Conservation (phyloP, 495 filamentous ascomycete species). For the Tuber brumale region DNA sequence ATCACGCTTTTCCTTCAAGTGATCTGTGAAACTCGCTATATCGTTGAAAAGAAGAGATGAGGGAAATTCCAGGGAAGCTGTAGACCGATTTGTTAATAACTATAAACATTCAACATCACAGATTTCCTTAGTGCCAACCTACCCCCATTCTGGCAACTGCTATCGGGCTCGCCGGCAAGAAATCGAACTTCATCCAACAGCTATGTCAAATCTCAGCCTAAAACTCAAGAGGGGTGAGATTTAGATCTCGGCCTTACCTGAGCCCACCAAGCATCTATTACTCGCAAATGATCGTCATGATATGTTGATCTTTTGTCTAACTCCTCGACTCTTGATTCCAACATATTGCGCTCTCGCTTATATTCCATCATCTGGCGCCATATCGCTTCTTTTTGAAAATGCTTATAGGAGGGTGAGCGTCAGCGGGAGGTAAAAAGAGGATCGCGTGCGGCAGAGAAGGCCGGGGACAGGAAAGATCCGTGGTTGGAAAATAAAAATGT, state of each 20-base stretch:
- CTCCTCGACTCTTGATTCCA: constrained; percentile 70
- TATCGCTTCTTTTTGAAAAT: constrained; percentile 96
- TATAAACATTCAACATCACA: neutral
- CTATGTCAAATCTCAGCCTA: constrained; percentile 49
- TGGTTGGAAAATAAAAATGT: neutral
- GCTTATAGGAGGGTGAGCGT: constrained; percentile 49
- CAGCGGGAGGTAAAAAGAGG: constrained; percentile 13
- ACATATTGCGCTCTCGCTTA: constrained; percentile 72
- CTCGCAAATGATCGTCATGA: constrained; percentile 86
- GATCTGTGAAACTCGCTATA: constrained; percentile 65
- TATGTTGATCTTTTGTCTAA: constrained; percentile 64
- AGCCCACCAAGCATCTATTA: constrained; percentile 83
- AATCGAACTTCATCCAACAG: constrained; percentile 79
- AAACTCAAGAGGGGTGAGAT: constrained; percentile 31
- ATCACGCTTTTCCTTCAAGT: constrained; percentile 58
- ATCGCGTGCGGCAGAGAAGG: neutral
- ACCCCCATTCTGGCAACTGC: constrained; percentile 52
- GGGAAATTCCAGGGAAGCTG: constrained; percentile 50
- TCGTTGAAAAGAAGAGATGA: constrained; percentile 60
- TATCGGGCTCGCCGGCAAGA: constrained; percentile 51
- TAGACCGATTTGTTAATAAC: constrained; percentile 4
- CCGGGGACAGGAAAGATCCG: neutral
- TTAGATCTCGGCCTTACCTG: constrained; percentile 56
- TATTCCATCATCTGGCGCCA: constrained; percentile 95
- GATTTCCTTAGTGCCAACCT: constrained; percentile 23